Evolutionary conservation across 352 stramenopile species (phyloP), one percentile per base, ranked within the genome.

Genomic region (Aphanomyces astaci): DNA sequence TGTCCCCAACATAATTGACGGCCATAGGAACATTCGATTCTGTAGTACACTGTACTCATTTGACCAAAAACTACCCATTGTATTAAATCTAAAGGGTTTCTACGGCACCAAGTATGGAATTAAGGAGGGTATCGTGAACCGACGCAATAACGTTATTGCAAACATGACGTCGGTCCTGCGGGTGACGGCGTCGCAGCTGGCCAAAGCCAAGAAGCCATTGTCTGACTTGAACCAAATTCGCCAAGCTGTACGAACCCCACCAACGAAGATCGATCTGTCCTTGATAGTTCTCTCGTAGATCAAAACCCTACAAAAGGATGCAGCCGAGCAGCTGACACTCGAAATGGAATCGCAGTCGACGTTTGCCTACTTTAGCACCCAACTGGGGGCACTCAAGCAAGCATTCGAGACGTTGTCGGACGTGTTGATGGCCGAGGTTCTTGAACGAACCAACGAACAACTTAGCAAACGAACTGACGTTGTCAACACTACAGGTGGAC

Each of bases 171-270:
- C 79, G 32, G 69, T 79, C 36, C 83, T 81, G 63, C 73, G 82
- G 39, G 76, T 75, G 32, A 92, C 82, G 11, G 75, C 73, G n/a
- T 78, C 82, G 28, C 77, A 77, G 28, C 55, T 84, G n/a, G 84
- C 81, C 11, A 93, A 93, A 74, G 79, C 74, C 0, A 91, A 91
- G 71, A 91, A 91, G 70, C 85, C 82, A 2, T 69, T 93, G 9
- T 89, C 80, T 2, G 85, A 91, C 28, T 85, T 91, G 79, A 83
- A 93, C 63, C 84, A 93, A 62, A 71, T 93, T 4, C 85, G 89
- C 59, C 80, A 81, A 22, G 83, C 81, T 2, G 82, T 93, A 30
- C 19, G 33, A 2, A 5, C 1, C 51, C 10, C 2, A 4, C 27
- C 19, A 32, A n/a, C n/a, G n/a, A n/a, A n/a, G n/a, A n/a, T n/a